Evolutionary conservation across 2,329 filamentous ascomycete genomes (phyloP).

Genomic region (Botrytis porri): DNA sequence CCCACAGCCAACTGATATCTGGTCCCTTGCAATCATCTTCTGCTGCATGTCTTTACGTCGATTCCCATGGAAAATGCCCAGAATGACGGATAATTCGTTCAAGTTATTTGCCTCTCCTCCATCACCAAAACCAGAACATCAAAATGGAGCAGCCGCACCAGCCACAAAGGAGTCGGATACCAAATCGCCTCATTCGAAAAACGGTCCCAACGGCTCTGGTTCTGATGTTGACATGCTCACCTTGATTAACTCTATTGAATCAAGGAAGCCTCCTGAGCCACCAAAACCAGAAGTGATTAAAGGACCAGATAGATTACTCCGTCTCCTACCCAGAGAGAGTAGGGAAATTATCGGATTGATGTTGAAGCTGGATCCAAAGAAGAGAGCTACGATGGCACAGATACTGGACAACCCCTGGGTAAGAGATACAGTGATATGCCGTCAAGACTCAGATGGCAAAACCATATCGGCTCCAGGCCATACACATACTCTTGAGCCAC

Average conservation of each 20-base stretch:
- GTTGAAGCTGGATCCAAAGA: slow-evolving; percentile 83
- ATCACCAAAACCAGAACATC: slow-evolving; percentile 58
- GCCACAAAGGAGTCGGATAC: slow-evolving; percentile 19
- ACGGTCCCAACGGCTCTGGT: neutral
- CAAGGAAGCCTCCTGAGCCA: slow-evolving; percentile 25
- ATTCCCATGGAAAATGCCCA: slow-evolving; percentile 96
- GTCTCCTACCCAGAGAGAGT: slow-evolving; percentile 83
- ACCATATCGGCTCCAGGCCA: slow-evolving; percentile 75
- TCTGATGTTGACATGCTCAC: neutral
- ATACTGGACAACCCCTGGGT: slow-evolving; percentile 89
- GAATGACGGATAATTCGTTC: slow-evolving; percentile 89
- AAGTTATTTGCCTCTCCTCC: slow-evolving; percentile 87
- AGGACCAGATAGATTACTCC: slow-evolving; percentile 85
- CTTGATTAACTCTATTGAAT: slow-evolving; percentile 2
- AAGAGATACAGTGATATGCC: slow-evolving; percentile 77
- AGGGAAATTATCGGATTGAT: slow-evolving; percentile 87
- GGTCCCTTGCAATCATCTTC: slow-evolving; percentile 97
- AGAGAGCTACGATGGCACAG: slow-evolving; percentile 79
- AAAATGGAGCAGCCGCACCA: slow-evolving; percentile 23
- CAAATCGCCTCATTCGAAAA: slow-evolving; percentile 6
- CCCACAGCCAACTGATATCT: slow-evolving; percentile 89
- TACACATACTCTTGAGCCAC: slow-evolving; percentile 79
- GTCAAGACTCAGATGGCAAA: slow-evolving; percentile 74
- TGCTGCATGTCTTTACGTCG: slow-evolving; percentile 96
- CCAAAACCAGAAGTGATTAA: slow-evolving; percentile 73